A percentile compares a stretch with the other conserved stretches of the same genome.
phyloP scores from a whole-genome alignment of 2,329 filamentous ascomycete genomes.

The Fonsecaea pugnacius region DNA sequence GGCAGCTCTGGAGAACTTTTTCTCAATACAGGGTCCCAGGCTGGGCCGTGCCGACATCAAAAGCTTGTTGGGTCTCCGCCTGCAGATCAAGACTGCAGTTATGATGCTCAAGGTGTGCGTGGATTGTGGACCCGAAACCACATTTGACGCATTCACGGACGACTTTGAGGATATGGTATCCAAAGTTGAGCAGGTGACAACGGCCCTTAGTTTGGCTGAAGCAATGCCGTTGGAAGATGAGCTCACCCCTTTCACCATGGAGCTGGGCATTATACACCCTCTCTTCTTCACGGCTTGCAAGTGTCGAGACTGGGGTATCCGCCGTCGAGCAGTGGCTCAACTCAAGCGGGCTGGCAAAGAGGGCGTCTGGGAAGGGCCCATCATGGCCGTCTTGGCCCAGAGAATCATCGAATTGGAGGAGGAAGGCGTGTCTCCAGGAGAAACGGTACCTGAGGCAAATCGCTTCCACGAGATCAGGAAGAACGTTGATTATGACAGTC shows the following conservation, averaged over 20 bases:
- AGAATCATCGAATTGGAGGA: constrained; percentile 40
- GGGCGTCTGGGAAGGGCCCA: constrained; percentile 44
- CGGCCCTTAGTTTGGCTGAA: constrained; percentile 30
- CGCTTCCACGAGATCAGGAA: constrained; percentile 39
- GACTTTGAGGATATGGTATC: constrained; percentile 39
- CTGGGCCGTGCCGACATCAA: constrained; percentile 32
- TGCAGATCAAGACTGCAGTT: constrained; percentile 38
- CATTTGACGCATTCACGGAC: constrained; percentile 33
- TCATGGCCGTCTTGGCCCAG: constrained; percentile 40
- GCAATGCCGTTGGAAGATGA: constrained; percentile 34
- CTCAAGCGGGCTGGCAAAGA: constrained; percentile 44
- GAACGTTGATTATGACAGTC: constrained; percentile 37
- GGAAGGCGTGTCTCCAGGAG: constrained; percentile 28
- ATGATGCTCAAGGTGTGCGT: constrained; percentile 38
- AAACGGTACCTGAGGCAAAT: constrained; percentile 34
- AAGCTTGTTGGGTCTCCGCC: constrained; percentile 36
- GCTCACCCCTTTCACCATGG: constrained; percentile 38
- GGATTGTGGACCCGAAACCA: constrained; percentile 35
- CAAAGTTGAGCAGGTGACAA: constrained; percentile 36
- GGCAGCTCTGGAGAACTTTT: constrained; percentile 35
- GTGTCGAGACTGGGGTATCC: constrained; percentile 39
- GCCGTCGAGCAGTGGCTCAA: constrained; percentile 39
- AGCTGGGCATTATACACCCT: constrained; percentile 42
- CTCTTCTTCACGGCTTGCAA: constrained; percentile 43
- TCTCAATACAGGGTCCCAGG: constrained; percentile 19